Conservation (phyloP, 75 land plant species). For the Cunninghamia lanceolata region DNA sequence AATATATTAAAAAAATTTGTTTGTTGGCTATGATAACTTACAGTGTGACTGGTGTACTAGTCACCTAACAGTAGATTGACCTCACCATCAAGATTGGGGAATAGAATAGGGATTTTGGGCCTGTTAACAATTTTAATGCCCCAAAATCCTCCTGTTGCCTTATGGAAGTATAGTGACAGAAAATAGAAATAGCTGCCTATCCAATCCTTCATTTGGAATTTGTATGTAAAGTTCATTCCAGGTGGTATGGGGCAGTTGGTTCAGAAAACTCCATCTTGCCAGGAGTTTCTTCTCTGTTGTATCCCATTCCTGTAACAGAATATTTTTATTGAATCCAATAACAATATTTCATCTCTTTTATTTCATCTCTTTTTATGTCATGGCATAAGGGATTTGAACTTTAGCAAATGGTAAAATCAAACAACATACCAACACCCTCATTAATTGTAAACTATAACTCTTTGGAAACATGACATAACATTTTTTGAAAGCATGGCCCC, state of each 20-base stretch:
- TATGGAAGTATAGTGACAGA: slow-evolving; percentile 60
- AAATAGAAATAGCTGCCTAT: too few species aligned
- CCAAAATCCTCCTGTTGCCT: slow-evolving; percentile 85
- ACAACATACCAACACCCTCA: too few species aligned
- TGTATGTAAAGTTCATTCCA: slow-evolving; percentile 64
- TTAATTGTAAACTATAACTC: too few species aligned
- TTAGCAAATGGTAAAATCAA: too few species aligned
- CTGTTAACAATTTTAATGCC: slow-evolving; percentile 59
- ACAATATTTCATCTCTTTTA: too few species aligned
- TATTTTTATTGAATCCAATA: neutral
- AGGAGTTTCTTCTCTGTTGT: slow-evolving; percentile 78
- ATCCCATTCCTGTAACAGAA: slow-evolving; percentile 70
- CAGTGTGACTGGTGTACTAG: slow-evolving; percentile 48
- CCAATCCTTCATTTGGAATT: too few species aligned
- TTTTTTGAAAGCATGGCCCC: too few species aligned
- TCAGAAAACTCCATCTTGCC: slow-evolving; percentile 99
- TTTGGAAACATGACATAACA: too few species aligned
- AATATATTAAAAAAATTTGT: neutral
- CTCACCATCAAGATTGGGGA: slow-evolving; percentile 51
- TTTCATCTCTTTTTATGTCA: too few species aligned
- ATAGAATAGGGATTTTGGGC: slow-evolving; percentile 50
- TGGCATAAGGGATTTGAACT: too few species aligned
- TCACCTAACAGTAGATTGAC: slow-evolving; percentile 39
- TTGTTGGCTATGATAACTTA: neutral
- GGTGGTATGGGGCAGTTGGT: slow-evolving; percentile 85